Percentiles rank a stretch among this genome's conserved stretches.
phyloP scores from a whole-genome alignment of 2,329 filamentous ascomycete species.

The Alternaria sp. region DNA sequence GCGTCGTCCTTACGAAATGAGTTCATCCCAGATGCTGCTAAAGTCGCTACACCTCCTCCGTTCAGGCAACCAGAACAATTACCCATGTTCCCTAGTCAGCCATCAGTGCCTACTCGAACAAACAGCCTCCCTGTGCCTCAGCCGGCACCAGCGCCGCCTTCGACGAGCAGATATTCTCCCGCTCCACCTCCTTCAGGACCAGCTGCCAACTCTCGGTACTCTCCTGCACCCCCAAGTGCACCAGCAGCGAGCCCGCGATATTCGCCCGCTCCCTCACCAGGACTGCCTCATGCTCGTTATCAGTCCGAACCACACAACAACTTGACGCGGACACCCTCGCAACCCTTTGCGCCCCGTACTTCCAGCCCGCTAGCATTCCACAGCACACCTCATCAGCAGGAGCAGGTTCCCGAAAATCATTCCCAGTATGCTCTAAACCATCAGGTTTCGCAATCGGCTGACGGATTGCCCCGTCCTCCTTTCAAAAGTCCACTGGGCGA shows the following conservation, averaged over 20 bases:
- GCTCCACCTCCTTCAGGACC: constrained; percentile 47
- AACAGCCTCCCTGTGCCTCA: constrained; percentile 46
- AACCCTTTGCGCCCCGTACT: constrained; percentile 68
- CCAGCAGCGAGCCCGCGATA: constrained; percentile 52
- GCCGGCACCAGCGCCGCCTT: constrained; percentile 37
- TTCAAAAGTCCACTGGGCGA: constrained; percentile 45
- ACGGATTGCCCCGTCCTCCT: constrained; percentile 35
- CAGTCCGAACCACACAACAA: constrained; percentile 47
- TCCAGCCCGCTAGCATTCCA: constrained; percentile 70
- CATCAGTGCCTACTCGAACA: constrained; percentile 41
- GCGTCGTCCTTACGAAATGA: constrained; percentile 50
- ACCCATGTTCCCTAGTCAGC: constrained; percentile 48
- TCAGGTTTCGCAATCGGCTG: constrained; percentile 41
- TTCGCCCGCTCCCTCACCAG: constrained; percentile 50
- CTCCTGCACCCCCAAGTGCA: constrained; percentile 46
- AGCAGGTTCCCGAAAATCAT: constrained; percentile 24
- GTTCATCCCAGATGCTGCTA: constrained; percentile 41
- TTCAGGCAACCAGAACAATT: constrained; percentile 55
- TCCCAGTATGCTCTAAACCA: constrained; percentile 29
- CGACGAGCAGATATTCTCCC: constrained; percentile 40
- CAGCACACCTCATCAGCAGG: constrained; percentile 46
- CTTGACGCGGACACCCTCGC: constrained; percentile 50
- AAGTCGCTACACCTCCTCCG: constrained; percentile 35
- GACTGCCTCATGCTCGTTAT: constrained; percentile 50
- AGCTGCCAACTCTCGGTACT: constrained; percentile 45